Evolutionary conservation across 768 basidiomycete genomes (phyloP).

Genomic region (Trametes villosa): DNA sequence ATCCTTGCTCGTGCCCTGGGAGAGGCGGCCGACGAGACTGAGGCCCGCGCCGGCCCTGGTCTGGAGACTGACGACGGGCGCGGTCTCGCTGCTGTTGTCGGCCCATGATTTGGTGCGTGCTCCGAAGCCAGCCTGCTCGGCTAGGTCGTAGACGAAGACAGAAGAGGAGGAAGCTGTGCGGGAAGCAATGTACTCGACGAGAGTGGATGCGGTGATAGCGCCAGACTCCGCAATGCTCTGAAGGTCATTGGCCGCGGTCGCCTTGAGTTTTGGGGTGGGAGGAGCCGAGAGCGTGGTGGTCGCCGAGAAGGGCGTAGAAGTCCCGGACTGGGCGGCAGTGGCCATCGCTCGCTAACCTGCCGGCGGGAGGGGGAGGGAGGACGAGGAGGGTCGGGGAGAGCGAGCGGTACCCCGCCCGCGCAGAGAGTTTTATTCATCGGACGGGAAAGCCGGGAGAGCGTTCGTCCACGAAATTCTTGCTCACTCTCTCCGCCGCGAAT

Average conservation of each 20-base stretch:
- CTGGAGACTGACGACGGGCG: constrained; percentile 71
- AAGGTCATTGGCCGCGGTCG: constrained; percentile 26
- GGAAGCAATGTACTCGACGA: constrained; percentile 73
- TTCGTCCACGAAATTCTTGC: not conserved
- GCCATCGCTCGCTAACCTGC: constrained; percentile 28
- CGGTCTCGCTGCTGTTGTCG: constrained; percentile 43
- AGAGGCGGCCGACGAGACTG: constrained; percentile 76
- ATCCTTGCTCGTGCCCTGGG: constrained; percentile 77
- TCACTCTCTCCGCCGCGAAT: constrained; percentile 5
- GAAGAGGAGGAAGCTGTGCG: constrained; percentile 58
- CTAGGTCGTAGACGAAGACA: constrained; percentile 83
- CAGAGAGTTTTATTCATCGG: constrained; percentile 15
- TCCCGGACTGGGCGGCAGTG: constrained; percentile 30
- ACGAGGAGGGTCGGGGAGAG: not conserved
- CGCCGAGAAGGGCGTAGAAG: constrained; percentile 35
- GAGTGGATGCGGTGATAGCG: constrained; percentile 54
- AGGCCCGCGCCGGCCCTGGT: constrained; percentile 86
- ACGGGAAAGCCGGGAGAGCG: not conserved
- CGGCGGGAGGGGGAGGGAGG: not conserved
- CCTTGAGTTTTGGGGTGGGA: constrained; percentile 37
- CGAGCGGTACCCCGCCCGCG: not conserved
- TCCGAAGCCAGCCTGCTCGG: constrained; percentile 84
- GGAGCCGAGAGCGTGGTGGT: constrained; percentile 41
- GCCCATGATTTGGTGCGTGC: constrained; percentile 70
- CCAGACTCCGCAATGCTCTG: constrained; percentile 24